Conservation (phyloP, 352 stramenopile species). For the Pythium aquatile region DNA sequence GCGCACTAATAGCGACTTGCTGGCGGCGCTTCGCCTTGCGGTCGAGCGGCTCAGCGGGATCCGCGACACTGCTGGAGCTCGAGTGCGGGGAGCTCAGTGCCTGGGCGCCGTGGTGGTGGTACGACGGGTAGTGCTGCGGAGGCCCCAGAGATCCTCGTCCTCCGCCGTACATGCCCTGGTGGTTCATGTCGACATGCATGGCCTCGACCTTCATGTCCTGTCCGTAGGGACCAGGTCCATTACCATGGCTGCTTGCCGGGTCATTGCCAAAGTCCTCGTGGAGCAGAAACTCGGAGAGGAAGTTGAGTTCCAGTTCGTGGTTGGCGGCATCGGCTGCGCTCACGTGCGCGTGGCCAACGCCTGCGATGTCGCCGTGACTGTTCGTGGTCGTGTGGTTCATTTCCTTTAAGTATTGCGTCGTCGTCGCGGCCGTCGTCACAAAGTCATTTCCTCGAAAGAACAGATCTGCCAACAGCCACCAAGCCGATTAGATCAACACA, state of each 20-base stretch:
- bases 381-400: slow-evolving; percentile 3
- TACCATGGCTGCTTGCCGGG: slow-evolving; percentile 5
- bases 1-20: slow-evolving; percentile 48
- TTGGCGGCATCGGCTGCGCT: not conserved
- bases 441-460: slow-evolving; percentile 23
- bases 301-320: slow-evolving; percentile 38
- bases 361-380: not conserved
- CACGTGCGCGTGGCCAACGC: not conserved
- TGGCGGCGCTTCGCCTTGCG: slow-evolving; percentile 45
- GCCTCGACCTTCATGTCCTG: slow-evolving; percentile 22
- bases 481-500: slow-evolving; percentile 25
- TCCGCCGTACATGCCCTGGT: not conserved
- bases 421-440: slow-evolving; percentile 18
- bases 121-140: slow-evolving; percentile 10
- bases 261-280: slow-evolving; percentile 35
- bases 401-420: slow-evolving; percentile 19
- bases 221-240: not conserved
- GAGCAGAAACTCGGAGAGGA: slow-evolving; percentile 51
- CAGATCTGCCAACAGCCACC: slow-evolving; percentile 10
- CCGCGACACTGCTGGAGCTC: slow-evolving; percentile 26
- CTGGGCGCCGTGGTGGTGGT: slow-evolving; percentile 1
- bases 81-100: slow-evolving; percentile 18
- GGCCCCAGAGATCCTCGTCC: not conserved
- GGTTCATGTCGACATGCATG: slow-evolving; percentile 4
- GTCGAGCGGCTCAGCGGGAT: slow-evolving; percentile 32